A percentile compares a stretch with the other conserved stretches of the same genome.
Evolutionary conservation across 129 eudicot species (phyloP).

Genomic region (Centaurea solstitialis): DNA sequence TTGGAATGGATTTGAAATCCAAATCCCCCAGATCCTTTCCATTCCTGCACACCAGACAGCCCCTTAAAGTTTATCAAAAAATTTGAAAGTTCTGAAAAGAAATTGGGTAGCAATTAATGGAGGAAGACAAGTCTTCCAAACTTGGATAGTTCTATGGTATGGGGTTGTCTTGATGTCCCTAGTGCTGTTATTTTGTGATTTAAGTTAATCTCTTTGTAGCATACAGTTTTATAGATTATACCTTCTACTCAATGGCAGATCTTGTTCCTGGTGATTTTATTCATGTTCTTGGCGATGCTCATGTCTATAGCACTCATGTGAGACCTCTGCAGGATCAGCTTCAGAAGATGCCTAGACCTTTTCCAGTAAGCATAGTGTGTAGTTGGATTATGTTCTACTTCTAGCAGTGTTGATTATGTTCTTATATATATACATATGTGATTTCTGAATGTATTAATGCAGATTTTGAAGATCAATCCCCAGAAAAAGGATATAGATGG

Average conservation of each 20-base stretch:
- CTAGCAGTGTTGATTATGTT: neutral
- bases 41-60: too few relatives aligned
- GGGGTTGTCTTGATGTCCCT: neutral
- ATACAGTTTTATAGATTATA: neutral
- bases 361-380: constrained; percentile 52
- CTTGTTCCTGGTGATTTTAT: constrained; percentile 66
- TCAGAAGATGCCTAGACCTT: constrained; percentile 51
- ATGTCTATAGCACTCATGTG: constrained; percentile 61
- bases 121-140: neutral
- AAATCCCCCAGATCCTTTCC: too few relatives aligned
- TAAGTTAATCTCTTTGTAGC: neutral
- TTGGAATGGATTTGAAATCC: too few relatives aligned
- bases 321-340: constrained; percentile 61
- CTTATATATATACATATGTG: neutral
- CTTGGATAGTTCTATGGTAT: neutral
- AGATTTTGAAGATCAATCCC: constrained; percentile 50
- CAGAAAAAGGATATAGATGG: constrained; percentile 51
- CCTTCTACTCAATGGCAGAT: constrained; percentile 26
- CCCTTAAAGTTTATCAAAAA: too few relatives aligned
- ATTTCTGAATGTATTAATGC: neutral
- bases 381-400: neutral
- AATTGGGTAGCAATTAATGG: too few relatives aligned
- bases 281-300: constrained; percentile 71
- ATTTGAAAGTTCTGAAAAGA: neutral
- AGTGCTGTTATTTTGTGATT: neutral